A percentile compares a stretch with the other conserved stretches of the same genome.
Conservation (phyloP, 1,284 basidiomycete genomes). For the Tylopilus sp. region DNA sequence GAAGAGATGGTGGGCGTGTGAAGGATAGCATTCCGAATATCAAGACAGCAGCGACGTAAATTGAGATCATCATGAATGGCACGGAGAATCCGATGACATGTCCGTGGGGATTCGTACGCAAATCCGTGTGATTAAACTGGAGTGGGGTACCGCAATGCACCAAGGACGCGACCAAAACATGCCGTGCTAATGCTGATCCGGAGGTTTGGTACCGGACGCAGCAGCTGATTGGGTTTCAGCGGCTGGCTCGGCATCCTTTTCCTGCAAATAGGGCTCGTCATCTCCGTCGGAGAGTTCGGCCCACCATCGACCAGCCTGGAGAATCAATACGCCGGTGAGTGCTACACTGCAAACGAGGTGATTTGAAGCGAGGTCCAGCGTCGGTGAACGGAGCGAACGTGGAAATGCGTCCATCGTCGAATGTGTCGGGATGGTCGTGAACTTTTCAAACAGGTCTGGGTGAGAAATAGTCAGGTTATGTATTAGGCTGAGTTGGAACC, state of each 20-base stretch:
- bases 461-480: constrained; percentile 2
- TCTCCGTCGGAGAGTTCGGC: constrained; percentile 62
- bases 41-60: constrained; percentile 30
- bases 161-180: background rate
- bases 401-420: constrained; percentile 47
- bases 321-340: constrained; percentile 69
- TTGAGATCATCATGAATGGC: constrained; percentile 15
- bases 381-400: constrained; percentile 50
- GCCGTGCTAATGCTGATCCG: constrained; percentile 12
- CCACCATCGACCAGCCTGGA: constrained; percentile 78
- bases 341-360: constrained; percentile 79
- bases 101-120: constrained; percentile 9
- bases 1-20: background rate
- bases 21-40: constrained; percentile 26
- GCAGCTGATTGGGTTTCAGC: constrained; percentile 6
- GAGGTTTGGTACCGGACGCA: constrained; percentile 1
- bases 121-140: background rate
- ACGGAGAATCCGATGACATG: constrained; percentile 1
- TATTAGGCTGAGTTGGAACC: constrained; percentile 4
- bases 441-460: constrained; percentile 54
- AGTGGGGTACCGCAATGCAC: background rate
- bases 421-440: constrained; percentile 49
- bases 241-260: constrained; percentile 20
- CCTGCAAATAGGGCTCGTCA: constrained; percentile 37
- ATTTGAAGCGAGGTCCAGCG: constrained; percentile 71